These are phyloP conservation scores for Vaccinium darrowii DNA, from an alignment of 148 eudicot species.

Conservation along the genomic window DNA sequence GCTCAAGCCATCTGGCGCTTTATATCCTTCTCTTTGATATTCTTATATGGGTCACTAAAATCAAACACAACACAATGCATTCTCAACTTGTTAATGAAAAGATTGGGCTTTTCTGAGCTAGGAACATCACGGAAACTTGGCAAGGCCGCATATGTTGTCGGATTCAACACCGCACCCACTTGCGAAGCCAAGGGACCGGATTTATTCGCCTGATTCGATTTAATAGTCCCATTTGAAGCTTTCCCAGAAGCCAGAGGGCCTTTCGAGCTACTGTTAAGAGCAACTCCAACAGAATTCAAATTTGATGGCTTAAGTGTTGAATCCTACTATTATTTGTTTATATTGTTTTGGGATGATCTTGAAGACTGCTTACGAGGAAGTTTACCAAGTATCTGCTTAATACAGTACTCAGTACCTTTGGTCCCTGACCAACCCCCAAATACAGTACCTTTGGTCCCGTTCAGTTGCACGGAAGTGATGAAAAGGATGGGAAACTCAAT, in stretches of 20 bases:
- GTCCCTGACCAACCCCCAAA: too few species aligned
- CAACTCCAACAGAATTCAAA: constrained; percentile 13
- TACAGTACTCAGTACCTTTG: constrained; percentile 7
- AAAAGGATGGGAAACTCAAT: too few species aligned
- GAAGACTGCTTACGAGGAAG: constrained; percentile 40
- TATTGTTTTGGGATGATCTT: constrained; percentile 24
- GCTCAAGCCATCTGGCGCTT: constrained; percentile 51
- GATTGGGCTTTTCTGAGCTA: constrained; percentile 40
- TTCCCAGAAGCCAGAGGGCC: constrained; percentile 24
- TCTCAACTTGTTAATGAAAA: constrained; percentile 41
- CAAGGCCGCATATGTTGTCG: constrained; percentile 34
- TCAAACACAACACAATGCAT: constrained; percentile 49
- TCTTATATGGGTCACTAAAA: constrained; percentile 43
- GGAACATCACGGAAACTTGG: constrained; percentile 49
- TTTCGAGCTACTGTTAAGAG: constrained; percentile 17
- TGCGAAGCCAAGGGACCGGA: constrained; percentile 4
- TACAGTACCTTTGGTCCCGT: too few species aligned
- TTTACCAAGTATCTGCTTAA: constrained; percentile 44
- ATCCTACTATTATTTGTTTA: constrained; percentile 21
- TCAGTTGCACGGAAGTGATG: too few species aligned
- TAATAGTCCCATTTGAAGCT: constrained; percentile 7
- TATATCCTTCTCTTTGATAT: constrained; percentile 46
- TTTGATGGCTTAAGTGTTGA: constrained; percentile 17
- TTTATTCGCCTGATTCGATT: constrained; percentile 16
- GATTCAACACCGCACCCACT: constrained; percentile 3